These are phyloP conservation scores for Neocatenulostroma microsporum DNA, from an alignment of 2,329 filamentous ascomycete genomes.

Conservation along the genomic window DNA sequence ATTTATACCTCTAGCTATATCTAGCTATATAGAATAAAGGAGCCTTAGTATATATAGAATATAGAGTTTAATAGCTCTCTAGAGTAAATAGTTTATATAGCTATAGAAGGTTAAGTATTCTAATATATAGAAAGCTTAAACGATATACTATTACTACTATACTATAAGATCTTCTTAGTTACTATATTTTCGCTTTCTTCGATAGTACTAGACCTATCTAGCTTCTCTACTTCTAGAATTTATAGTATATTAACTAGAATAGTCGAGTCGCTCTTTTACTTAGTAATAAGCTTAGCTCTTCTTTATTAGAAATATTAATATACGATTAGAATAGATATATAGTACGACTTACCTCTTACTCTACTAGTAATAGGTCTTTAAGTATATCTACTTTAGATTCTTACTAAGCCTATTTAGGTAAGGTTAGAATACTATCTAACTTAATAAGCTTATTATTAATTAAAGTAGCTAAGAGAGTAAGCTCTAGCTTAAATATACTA, in stretches of 20 bases:
- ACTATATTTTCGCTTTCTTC: too few relatives aligned
- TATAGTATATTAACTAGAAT: conserved; percentile 40
- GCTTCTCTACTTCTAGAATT: conserved; percentile 38
- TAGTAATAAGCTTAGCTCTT: conserved; percentile 31
- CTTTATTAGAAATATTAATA: too few relatives aligned
- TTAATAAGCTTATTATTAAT: conserved; percentile 40
- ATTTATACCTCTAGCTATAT: background rate
- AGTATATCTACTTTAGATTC: conserved; percentile 13
- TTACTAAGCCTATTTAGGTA: conserved; percentile 17
- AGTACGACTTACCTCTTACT: conserved; percentile 16
- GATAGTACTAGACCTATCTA: conserved; percentile 26
- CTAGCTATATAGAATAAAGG: too few relatives aligned
- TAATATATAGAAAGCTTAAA: too few relatives aligned
- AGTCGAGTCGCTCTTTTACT: conserved; percentile 34
- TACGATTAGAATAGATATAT: too few relatives aligned
- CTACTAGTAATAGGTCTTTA: conserved; percentile 18
- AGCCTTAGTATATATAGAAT: too few relatives aligned
- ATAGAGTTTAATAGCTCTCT: too few relatives aligned
- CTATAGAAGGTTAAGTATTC: too few relatives aligned
- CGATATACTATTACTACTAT: too few relatives aligned
- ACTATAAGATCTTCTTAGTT: too few relatives aligned
- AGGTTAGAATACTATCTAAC: conserved; percentile 33
- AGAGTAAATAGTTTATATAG: too few relatives aligned
- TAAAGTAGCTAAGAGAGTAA: conserved; percentile 32
- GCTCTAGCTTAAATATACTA: conserved; percentile 23